Conservation (phyloP, 441 rosid species). For the Adansonia gregorii region DNA sequence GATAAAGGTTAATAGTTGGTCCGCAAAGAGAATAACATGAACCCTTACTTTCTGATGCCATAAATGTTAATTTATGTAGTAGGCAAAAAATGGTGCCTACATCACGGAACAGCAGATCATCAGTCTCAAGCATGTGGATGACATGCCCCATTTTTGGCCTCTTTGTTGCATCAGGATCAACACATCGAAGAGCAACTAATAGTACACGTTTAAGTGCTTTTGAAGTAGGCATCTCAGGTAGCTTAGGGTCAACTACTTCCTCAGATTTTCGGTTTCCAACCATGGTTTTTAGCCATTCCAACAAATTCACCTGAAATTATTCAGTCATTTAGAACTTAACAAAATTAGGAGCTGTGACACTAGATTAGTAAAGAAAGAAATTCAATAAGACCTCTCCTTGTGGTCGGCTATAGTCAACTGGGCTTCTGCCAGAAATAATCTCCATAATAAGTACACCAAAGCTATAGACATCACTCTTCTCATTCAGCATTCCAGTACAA, state of each 20-base stretch:
- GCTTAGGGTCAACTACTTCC: slow-evolving; percentile 87
- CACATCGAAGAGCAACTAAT: slow-evolving; percentile 87
- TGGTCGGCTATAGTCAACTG: slow-evolving; percentile 87
- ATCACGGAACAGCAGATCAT: slow-evolving; percentile 73
- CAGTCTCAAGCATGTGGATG: slow-evolving; percentile 96
- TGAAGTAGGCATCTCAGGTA: slow-evolving; percentile 80
- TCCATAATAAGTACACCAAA: slow-evolving; percentile 95
- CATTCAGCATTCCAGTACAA: slow-evolving; percentile 95
- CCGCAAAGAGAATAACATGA: slow-evolving; percentile 10
- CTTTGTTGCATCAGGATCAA: slow-evolving; percentile 95
- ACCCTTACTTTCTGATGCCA: slow-evolving; percentile 1
- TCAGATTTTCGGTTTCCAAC: slow-evolving; percentile 86
- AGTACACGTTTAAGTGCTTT: slow-evolving; percentile 87
- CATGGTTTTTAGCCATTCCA: slow-evolving; percentile 91
- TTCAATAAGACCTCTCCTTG: slow-evolving; percentile 70
- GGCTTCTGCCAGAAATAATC: slow-evolving; percentile 83
- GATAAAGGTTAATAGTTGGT: background rate
- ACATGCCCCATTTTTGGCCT: slow-evolving; percentile 98
- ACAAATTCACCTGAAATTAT: slow-evolving; percentile 74
- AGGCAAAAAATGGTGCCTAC: slow-evolving; percentile 41
- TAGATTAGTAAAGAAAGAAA: background rate
- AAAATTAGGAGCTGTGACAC: background rate
- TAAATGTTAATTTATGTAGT: background rate
- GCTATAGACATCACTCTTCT: slow-evolving; percentile 93
- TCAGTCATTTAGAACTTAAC: slow-evolving; percentile 25